Conservation (phyloP, 179 eudicot species). For the Silene vulgaris region DNA sequence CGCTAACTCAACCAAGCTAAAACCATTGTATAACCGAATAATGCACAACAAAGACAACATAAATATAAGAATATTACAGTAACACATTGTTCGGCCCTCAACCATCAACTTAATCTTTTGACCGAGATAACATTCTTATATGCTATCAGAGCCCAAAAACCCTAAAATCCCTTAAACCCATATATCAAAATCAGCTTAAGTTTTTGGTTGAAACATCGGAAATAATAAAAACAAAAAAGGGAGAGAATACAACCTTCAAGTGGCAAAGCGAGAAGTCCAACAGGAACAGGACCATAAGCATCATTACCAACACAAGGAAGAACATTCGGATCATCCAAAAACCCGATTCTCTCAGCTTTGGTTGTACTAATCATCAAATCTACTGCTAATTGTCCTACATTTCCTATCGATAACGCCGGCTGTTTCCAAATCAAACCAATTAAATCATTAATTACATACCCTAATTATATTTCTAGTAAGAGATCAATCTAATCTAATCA, state of each 20-base stretch:
- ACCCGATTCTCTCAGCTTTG: slow-evolving; percentile 59
- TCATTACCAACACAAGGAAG: slow-evolving; percentile 89
- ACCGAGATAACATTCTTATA: not conserved
- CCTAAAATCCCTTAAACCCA: not conserved
- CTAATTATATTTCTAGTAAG: not conserved
- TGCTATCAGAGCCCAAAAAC: not conserved
- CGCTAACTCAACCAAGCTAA: not conserved
- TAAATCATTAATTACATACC: not conserved
- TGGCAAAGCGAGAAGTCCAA: slow-evolving; percentile 61
- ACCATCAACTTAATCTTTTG: not conserved
- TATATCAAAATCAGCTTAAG: not conserved
- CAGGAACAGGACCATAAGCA: slow-evolving; percentile 57
- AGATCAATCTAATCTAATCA: no score
- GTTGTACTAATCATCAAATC: slow-evolving; percentile 59
- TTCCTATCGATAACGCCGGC: slow-evolving; percentile 91
- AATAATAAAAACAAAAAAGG: not conserved
- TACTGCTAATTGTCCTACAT: slow-evolving; percentile 72
- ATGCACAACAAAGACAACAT: not conserved
- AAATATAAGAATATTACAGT: no score
- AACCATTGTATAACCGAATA: not conserved
- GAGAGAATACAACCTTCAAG: slow-evolving; percentile 58
- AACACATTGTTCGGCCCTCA: not conserved
- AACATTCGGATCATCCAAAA: slow-evolving; percentile 64
- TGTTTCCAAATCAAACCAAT: slow-evolving; percentile 13
- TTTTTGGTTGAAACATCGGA: not conserved